Evolutionary conservation across 78 protist species (phyloP).

Genomic region (Dictyostelium brefeldianum): DNA sequence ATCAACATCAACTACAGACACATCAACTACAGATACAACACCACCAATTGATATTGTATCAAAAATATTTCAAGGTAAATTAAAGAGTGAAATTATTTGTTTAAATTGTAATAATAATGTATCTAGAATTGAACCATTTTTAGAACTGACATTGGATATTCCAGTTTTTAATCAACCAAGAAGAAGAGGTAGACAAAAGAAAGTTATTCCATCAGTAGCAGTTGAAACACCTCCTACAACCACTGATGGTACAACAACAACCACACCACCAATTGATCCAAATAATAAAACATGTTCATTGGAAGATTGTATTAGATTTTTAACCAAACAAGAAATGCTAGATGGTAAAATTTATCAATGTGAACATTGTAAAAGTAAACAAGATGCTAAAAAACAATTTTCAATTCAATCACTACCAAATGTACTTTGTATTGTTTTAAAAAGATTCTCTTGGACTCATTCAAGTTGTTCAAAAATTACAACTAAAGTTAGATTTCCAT

Average conservation of each 20-base stretch:
- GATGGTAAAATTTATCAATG: constrained; percentile 64
- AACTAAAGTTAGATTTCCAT: constrained; percentile 69
- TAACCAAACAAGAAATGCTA: constrained; percentile 25
- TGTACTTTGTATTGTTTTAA: constrained; percentile 76
- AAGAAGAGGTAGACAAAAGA: background rate
- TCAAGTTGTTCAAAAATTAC: constrained; percentile 34
- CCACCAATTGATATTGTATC: background rate
- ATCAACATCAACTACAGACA: background rate
- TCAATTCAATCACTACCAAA: constrained; percentile 52
- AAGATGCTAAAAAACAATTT: constrained; percentile 57
- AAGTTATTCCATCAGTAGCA: background rate
- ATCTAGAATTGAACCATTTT: constrained; percentile 52
- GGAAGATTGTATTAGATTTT: constrained; percentile 45
- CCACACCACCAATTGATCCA: background rate
- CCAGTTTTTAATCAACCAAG: constrained; percentile 29
- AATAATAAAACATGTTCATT: constrained; percentile 7
- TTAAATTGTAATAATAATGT: constrained; percentile 44
- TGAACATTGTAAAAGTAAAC: constrained; percentile 28
- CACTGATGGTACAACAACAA: background rate
- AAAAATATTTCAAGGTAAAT: constrained; percentile 70
- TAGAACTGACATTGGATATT: constrained; percentile 66
- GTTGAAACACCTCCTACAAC: background rate
- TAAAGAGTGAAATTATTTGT: constrained; percentile 55
- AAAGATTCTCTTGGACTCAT: constrained; percentile 57
- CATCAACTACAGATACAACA: background rate